Percentiles rank a stretch among this genome's conserved stretches.
phyloP scores from a whole-genome alignment of 2,329 filamentous ascomycete genomes.

The Neofusicoccum umdonicola region DNA sequence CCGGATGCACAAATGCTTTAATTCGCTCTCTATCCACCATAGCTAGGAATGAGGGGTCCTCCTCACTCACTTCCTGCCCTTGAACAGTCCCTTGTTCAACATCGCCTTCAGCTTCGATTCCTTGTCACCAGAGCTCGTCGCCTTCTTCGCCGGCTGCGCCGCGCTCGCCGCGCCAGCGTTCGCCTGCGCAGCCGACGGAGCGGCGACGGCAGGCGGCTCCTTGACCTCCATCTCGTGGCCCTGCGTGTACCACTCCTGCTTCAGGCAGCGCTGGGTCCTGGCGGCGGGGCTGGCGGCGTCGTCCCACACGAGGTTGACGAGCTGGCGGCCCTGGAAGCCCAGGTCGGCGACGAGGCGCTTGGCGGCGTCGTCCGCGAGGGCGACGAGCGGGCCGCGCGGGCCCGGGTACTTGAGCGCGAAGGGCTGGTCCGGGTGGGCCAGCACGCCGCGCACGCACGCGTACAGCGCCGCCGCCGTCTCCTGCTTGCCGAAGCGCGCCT shows the following conservation, averaged over 20 bases:
- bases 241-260: constrained; percentile 53
- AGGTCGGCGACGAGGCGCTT: constrained; percentile 69
- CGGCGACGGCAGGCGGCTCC: constrained; percentile 38
- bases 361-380: constrained; percentile 42
- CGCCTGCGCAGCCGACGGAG: constrained; percentile 18
- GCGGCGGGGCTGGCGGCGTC: constrained; percentile 58
- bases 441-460: constrained; percentile 67
- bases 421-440: constrained; percentile 61
- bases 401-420: constrained; percentile 71
- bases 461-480: constrained; percentile 74
- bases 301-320: constrained; percentile 76
- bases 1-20: constrained; percentile 21
- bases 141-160: constrained; percentile 25
- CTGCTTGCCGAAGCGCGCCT: constrained; percentile 65
- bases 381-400: constrained; percentile 43
- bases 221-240: constrained; percentile 68
- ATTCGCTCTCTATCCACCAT: constrained; percentile 21
- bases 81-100: constrained; percentile 35
- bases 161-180: not conserved
- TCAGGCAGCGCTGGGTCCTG: constrained; percentile 60
- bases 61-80: constrained; percentile 20
- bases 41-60: not conserved
- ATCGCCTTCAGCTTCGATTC: constrained; percentile 41
- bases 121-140: constrained; percentile 33
- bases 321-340: constrained; percentile 66